Evolutionary conservation across 2,329 filamentous ascomycete genomes (phyloP), one percentile per base, ranked within the genome.

Genomic region (Microsporum ferrugineum): DNA sequence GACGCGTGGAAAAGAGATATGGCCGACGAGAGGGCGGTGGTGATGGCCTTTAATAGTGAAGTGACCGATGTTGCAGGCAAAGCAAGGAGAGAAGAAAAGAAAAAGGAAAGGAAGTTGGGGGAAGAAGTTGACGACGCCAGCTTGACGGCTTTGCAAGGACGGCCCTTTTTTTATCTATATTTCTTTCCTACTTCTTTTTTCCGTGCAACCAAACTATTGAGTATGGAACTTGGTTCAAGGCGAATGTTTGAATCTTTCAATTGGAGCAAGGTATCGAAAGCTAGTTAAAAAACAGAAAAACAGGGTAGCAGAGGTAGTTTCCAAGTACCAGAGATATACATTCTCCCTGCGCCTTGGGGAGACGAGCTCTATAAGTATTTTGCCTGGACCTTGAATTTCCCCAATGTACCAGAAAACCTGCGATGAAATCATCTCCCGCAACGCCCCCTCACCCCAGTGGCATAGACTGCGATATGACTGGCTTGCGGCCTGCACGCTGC

Each of bases 31-130:
- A 59, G 57, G 17, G 57, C 36, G 36, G 55, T 29, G 55, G 34
- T 29, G 36, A 57, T 41, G 36, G 39, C 38, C 23, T 39, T 41
- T 36, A 57, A 29, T 36, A 57, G 14, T 17, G 38, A 59, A 7
- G 45, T 41, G 27, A 59, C 31, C 14, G 57, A 59, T 12, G 45
- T 36, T 5, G 51, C 17, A 4, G 45, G 43, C 3, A 59, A 33
- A 36, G 31, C 33, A 34, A 55, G 34, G 43, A 60, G 58, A 29
- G 47, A 56, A 41, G 58, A 56, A 33, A 43, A 60, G 58, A 60
- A 45, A 56, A n/a, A 56, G 36, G 58, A 38, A 41, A 45, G 39
- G 39, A 47, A 56, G 31, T 36, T 47, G 41, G 45, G 43, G 33
- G 38, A 58, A 7, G 34, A 56, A n/a, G 41, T n/a, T 27, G 39